Conservation (phyloP, 2,329 filamentous ascomycete genomes). For the Sphaerulina vaccinii region DNA sequence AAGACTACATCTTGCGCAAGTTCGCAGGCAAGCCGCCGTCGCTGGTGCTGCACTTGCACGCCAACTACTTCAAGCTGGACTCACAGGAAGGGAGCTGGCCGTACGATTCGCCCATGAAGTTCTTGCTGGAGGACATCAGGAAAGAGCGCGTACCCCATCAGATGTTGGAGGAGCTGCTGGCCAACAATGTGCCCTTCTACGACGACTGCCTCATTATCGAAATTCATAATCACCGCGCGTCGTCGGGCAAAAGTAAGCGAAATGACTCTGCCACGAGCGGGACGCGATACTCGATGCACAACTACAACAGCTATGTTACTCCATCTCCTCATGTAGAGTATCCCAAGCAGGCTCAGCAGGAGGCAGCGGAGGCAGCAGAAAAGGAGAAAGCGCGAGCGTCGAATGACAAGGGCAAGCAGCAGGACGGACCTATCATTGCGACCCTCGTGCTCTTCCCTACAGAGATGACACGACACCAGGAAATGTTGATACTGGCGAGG, state of each 20-base stretch:
- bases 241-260: conserved; percentile 49
- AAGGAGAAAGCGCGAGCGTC: conserved; percentile 29
- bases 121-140: conserved; percentile 74
- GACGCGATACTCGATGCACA: conserved; percentile 81
- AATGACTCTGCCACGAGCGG: conserved; percentile 52
- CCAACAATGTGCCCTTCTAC: conserved; percentile 76
- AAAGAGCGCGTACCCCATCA: conserved; percentile 82
- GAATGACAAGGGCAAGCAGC: conserved; percentile 44
- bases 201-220: conserved; percentile 93
- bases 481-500: conserved; percentile 72
- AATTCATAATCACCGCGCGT: conserved; percentile 80
- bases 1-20: conserved; percentile 78
- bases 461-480: conserved; percentile 68
- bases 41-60: conserved; percentile 79
- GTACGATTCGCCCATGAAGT: conserved; percentile 88
- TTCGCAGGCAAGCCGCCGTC: conserved; percentile 73
- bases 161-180: conserved; percentile 73
- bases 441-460: conserved; percentile 87
- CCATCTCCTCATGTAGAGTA: conserved; percentile 83
- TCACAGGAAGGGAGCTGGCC: conserved; percentile 88
- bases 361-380: conserved; percentile 47
- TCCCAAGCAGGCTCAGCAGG: conserved; percentile 43
- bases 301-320: conserved; percentile 84
- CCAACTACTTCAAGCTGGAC: conserved; percentile 86
- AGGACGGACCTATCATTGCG: conserved; percentile 58